Conservation (phyloP, 192 early-diverging fungal species). For the Haplosporangium gracile region DNA sequence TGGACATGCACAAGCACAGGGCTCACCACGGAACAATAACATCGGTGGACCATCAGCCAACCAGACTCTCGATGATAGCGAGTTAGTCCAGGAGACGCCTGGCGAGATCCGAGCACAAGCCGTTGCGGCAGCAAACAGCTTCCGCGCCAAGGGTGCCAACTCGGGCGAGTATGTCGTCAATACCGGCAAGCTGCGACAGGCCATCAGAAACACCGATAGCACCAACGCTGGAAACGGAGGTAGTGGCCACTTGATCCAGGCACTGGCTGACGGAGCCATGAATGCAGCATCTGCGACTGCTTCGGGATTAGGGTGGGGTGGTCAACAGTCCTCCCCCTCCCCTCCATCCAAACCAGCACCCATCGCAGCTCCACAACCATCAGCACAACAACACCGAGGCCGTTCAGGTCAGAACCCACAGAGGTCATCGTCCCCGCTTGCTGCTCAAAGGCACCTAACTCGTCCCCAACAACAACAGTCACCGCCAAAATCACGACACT, state of each 20-base stretch:
- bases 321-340: neutral
- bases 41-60: neutral
- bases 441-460: neutral
- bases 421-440: neutral
- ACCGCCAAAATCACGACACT: neutral
- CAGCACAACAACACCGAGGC: neutral
- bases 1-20: neutral
- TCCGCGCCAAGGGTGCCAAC: constrained; percentile 44
- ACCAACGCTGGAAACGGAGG: neutral
- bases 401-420: neutral
- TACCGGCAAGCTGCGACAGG: constrained; percentile 36
- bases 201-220: constrained; percentile 20
- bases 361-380: neutral
- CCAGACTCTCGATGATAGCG: neutral
- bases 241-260: constrained; percentile 44
- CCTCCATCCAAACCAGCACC: neutral
- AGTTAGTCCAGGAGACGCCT: neutral
- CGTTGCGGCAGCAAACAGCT: constrained; percentile 32
- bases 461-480: neutral
- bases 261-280: constrained; percentile 26
- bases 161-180: constrained; percentile 36
- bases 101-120: constrained; percentile 51
- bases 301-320: constrained; percentile 34
- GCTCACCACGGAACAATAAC: neutral
- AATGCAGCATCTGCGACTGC: constrained; percentile 36